Percentiles rank a stretch among this genome's conserved stretches.
Conservation (phyloP, 441 rosid species). For the Brassica balearica region DNA sequence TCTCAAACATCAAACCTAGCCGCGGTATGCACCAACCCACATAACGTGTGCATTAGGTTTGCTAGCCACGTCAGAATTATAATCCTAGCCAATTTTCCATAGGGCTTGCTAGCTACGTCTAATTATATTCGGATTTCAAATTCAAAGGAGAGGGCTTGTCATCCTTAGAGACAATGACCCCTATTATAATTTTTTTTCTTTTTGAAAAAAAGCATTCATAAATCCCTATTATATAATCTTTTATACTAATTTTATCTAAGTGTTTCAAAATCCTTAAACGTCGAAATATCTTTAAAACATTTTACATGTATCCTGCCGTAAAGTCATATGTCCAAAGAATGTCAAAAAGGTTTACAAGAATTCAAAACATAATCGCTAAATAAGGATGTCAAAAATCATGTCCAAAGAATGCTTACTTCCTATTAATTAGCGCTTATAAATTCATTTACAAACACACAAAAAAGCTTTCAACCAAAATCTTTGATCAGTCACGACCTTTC, state of each 20-base stretch:
- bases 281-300: not conserved
- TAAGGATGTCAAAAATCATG: not conserved
- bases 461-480: not conserved
- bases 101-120: too few species aligned
- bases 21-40: conserved; percentile 21
- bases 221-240: not conserved
- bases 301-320: not conserved
- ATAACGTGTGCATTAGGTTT: not conserved
- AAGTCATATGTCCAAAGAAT: too few species aligned
- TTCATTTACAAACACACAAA: not conserved
- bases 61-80: not conserved
- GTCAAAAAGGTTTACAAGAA: not conserved
- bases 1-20: too few species aligned
- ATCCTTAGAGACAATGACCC: too few species aligned
- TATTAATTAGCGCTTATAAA: not conserved
- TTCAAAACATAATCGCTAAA: not conserved
- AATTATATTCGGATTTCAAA: not conserved
- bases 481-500: conserved; percentile 17
- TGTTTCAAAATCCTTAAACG: not conserved
- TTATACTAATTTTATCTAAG: not conserved
- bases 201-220: too few species aligned
- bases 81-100: not conserved
- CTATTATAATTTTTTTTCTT: not conserved
- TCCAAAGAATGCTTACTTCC: not conserved
- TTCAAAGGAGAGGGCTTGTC: not conserved